A percentile compares a stretch with the other conserved stretches of the same genome.
These are phyloP conservation scores for Aschersonia sp. DNA, from an alignment of 2,329 filamentous ascomycete genomes.

Conservation along the genomic window DNA sequence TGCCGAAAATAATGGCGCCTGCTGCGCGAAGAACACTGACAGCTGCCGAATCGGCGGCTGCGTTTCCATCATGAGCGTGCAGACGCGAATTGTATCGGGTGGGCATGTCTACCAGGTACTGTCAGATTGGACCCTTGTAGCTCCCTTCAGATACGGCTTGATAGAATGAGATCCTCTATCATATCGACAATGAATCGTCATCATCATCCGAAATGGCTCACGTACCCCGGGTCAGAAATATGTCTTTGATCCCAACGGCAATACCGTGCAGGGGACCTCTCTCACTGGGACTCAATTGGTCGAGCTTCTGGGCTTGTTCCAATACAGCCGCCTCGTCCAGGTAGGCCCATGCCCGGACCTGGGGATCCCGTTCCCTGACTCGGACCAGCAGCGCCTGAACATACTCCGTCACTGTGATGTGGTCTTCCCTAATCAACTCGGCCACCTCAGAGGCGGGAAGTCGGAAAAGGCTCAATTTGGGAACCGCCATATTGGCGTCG, in stretches of 20 bases:
- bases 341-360: conserved; percentile 36
- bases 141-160: neutral
- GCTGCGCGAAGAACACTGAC: conserved; percentile 36
- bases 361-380: conserved; percentile 26
- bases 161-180: too few relatives aligned
- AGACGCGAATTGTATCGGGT: conserved; percentile 41
- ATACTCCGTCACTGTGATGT: conserved; percentile 33
- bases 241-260: conserved; percentile 44
- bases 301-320: conserved; percentile 32
- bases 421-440: conserved; percentile 4
- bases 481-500: conserved; percentile 1
- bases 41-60: conserved; percentile 34
- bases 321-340: conserved; percentile 31
- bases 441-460: conserved; percentile 4
- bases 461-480: conserved; percentile 1
- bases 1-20: conserved; percentile 39
- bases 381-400: conserved; percentile 29
- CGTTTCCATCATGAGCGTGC: conserved; percentile 26
- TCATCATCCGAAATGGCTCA: neutral
- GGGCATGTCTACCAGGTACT: conserved; percentile 30
- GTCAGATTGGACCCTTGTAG: neutral
- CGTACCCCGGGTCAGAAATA: conserved; percentile 40
- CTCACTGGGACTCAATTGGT: conserved; percentile 28
- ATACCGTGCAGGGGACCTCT: conserved; percentile 43
- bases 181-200: too few relatives aligned